Percentiles rank a stretch among this genome's conserved stretches.
These are phyloP conservation scores for Alternaria novae-zelandiae DNA, from an alignment of 2,329 filamentous ascomycete species.

Conservation along the genomic window DNA sequence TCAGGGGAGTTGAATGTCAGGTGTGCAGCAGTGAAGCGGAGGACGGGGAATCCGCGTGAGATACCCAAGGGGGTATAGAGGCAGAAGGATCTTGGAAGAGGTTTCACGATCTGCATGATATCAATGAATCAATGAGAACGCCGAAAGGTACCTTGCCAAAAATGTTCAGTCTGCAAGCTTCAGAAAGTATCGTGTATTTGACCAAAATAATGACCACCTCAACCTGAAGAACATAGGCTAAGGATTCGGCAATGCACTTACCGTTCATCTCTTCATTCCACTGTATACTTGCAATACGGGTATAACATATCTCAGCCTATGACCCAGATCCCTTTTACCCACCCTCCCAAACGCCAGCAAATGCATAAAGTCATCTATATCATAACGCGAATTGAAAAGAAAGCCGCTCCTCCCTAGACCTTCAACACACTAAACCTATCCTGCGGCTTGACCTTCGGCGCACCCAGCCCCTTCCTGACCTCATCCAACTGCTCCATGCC, in stretches of 20 bases:
- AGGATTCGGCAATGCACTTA: neutral
- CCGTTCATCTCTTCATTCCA: neutral
- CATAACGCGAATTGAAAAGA: neutral
- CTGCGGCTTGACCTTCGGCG: constrained; percentile 60
- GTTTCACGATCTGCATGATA: neutral
- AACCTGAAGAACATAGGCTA: neutral
- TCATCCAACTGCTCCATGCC: constrained; percentile 92
- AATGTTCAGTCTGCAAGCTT: too few relatives aligned
- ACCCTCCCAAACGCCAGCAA: neutral
- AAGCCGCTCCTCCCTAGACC: neutral
- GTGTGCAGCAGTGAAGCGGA: too few relatives aligned
- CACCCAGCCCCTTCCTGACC: constrained; percentile 79
- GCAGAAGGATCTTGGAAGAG: too few relatives aligned
- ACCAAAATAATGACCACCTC: too few relatives aligned
- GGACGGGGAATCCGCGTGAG: too few relatives aligned
- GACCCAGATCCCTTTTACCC: neutral
- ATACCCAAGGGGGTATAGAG: too few relatives aligned
- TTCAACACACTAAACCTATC: constrained; percentile 13
- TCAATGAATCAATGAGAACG: neutral
- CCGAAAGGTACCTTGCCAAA: neutral
- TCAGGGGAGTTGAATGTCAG: too few relatives aligned
- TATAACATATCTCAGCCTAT: neutral
- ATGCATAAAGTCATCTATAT: neutral
- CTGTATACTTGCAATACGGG: neutral
- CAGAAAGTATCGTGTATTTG: too few relatives aligned